Conservation (phyloP, 371 early-diverging fungal species). For the Dichotomocladium elegans region DNA sequence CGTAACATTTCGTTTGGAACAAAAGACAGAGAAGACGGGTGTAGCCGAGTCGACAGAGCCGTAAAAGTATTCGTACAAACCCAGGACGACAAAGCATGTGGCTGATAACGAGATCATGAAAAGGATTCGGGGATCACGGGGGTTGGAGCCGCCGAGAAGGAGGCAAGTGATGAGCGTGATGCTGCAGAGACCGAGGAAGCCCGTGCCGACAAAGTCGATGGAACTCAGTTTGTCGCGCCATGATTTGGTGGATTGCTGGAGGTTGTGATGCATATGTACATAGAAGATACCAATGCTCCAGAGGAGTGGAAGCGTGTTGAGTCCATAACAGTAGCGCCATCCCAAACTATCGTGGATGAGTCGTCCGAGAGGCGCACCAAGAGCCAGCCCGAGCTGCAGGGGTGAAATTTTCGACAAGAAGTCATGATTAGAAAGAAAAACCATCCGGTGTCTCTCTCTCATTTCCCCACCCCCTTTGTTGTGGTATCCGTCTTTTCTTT, state of each 20-base stretch:
- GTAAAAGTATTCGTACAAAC: slow-evolving; percentile 41
- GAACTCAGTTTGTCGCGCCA: slow-evolving; percentile 26
- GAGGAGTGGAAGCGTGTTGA: slow-evolving; percentile 59
- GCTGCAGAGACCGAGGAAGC: slow-evolving; percentile 44
- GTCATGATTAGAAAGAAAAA: too few relatives aligned
- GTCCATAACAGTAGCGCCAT: slow-evolving; percentile 69
- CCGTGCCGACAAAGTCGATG: slow-evolving; percentile 61
- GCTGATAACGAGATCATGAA: slow-evolving; percentile 55
- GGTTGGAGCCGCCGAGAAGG: slow-evolving; percentile 58
- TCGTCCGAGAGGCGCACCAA: slow-evolving; percentile 44
- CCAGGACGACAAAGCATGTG: slow-evolving; percentile 37
- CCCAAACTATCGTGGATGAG: slow-evolving; percentile 50
- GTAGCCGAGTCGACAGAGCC: slow-evolving; percentile 53
- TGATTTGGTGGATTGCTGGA: not conserved
- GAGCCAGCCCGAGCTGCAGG: slow-evolving; percentile 15
- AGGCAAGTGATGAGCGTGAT: slow-evolving; percentile 54
- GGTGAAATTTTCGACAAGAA: too few relatives aligned
- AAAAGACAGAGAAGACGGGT: slow-evolving; percentile 47
- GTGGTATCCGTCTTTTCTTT: not conserved
- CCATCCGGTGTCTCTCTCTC: too few relatives aligned
- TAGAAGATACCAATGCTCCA: slow-evolving; percentile 27
- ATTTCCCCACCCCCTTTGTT: too few relatives aligned
- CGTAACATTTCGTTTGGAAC: slow-evolving; percentile 21
- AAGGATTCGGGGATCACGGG: too few relatives aligned
- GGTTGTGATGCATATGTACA: slow-evolving; percentile 20